A percentile compares a stretch with the other conserved stretches of the same genome.
Evolutionary conservation across 2,329 filamentous ascomycete genomes (phyloP).

Genomic region (Fusarium sp.): DNA sequence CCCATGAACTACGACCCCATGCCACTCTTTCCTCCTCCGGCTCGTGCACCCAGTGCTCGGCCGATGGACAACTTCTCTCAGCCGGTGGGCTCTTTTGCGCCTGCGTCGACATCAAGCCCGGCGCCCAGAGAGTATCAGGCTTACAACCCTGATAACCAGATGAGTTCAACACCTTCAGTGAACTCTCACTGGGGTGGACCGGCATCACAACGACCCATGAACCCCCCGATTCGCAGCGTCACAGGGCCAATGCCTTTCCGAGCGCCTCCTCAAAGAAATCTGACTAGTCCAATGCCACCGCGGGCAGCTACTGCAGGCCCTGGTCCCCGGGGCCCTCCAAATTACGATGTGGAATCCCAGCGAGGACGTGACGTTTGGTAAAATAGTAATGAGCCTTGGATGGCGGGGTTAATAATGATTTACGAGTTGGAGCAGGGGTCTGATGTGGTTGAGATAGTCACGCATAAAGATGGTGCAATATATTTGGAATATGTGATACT

Average conservation of each 20-base stretch:
- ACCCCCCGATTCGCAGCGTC: constrained; percentile 56
- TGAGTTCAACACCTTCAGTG: constrained; percentile 53
- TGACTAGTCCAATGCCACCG: constrained; percentile 61
- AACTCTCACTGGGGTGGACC: constrained; percentile 45
- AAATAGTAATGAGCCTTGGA: constrained; percentile 14
- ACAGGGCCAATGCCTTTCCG: constrained; percentile 57
- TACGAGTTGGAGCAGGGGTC: constrained; percentile 23
- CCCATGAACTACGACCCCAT: constrained; percentile 48
- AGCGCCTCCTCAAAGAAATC: constrained; percentile 60
- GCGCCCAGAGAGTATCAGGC: constrained; percentile 48
- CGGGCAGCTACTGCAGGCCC: constrained; percentile 44
- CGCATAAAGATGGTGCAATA: constrained; percentile 7
- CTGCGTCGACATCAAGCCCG: constrained; percentile 26
- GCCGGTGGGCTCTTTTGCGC: constrained; percentile 26
- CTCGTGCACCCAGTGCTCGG: constrained; percentile 52
- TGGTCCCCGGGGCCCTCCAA: constrained; percentile 47
- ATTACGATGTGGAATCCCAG: constrained; percentile 58
- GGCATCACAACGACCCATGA: constrained; percentile 42
- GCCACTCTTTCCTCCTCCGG: constrained; percentile 54
- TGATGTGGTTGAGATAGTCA: constrained; percentile 11
- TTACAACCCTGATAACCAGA: constrained; percentile 52
- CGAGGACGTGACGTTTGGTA: constrained; percentile 49
- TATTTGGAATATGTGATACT: constrained; percentile 9
- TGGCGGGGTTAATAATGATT: constrained; percentile 33
- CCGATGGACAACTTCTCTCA: constrained; percentile 52